Evolutionary conservation across 768 basidiomycete genomes (phyloP).

Genomic region (Peribolospora baueri): DNA sequence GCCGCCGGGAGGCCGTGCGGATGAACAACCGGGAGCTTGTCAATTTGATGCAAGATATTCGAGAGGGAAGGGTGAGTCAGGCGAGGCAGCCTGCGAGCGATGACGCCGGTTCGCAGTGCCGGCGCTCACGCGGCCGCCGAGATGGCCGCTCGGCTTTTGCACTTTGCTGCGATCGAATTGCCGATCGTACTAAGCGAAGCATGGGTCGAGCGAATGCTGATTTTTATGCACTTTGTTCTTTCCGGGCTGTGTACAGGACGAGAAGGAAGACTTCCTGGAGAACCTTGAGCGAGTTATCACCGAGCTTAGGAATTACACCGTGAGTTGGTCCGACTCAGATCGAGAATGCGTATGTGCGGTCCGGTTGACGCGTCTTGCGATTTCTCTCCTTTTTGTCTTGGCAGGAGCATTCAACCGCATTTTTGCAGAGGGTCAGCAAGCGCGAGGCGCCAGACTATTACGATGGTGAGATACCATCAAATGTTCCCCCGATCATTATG

Average conservation of each 20-base stretch:
- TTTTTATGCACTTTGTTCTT: too few species aligned
- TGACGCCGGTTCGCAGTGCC: too few species aligned
- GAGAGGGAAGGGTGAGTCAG: too few species aligned
- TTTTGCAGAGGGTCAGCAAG: conserved; percentile 76
- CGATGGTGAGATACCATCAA: conserved; percentile 32
- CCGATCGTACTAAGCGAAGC: too few species aligned
- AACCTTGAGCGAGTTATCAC: conserved; percentile 64
- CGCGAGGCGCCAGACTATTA: conserved; percentile 82
- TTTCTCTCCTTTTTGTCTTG: conserved; percentile 16
- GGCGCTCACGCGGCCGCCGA: too few species aligned
- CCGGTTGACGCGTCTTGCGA: conserved; percentile 12
- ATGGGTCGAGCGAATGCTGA: too few species aligned
- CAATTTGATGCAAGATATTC: too few species aligned
- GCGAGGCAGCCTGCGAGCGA: too few species aligned
- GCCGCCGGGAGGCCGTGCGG: too few species aligned
- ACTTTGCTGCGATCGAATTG: too few species aligned
- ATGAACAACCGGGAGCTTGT: too few species aligned
- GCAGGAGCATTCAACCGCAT: conserved; percentile 76
- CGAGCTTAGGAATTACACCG: conserved; percentile 44
- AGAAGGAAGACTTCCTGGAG: conserved; percentile 65
- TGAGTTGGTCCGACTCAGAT: conserved; percentile 29
- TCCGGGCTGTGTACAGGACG: conserved; percentile 12
- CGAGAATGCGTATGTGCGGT: conserved; percentile 14
- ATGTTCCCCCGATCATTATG: background rate
- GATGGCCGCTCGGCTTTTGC: too few species aligned